Base-by-base conservation (phyloP, 1,284 basidiomycete genomes). In the Moesziomyces antarcticus region DNA sequence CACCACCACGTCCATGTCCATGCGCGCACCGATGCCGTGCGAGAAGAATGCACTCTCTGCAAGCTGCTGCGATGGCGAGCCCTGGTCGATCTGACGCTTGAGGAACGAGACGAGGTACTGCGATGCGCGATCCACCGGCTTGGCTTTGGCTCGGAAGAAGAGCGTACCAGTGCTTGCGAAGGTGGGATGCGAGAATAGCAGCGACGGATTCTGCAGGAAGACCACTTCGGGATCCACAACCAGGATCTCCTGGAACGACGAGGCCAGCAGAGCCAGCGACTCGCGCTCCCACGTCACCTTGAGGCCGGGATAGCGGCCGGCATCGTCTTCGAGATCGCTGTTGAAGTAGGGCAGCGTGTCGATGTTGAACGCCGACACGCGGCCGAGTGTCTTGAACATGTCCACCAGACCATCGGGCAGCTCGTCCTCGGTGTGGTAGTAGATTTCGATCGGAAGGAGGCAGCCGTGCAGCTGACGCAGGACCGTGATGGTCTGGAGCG, bases 31-130 rank as follows among this genome's bases (percentile, higher is more conserved):
- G 48, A 72, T 58, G 10, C 50, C 24, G 44, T 72, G 69, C 24
- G 54, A 50, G 46, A 44, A 72, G 37, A 72, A 72, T 2, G 58
- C 58, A 27, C 63, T 66, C 18, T 66, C 63, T 0, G 51, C 49
- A 11, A 72, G 59, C 49, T 66, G 50, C 46, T 50, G 37, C 7
- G 63, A 66, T 3, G 69, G 69, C 6, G 30, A 18, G 6, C 69
- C 69, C 21, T 62, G 63, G 33, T 72, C 69, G 42, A 72, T 62
- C 35, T 72, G 69, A 14, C 69, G 69, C 42, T 72, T 72, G 59
- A 72, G 57, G 52, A 72, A 72, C 16, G 69, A 57, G 46, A 72
- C 55, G 27, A 72, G 63, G 46, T 56, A 72, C 42, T 72, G 69
- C 2, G 69, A 66, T 4, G 45, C 55, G 14, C 50, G 51, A 49